phyloP scores from a whole-genome alignment of 352 stramenopile species.

The Phytophthora crassamura region DNA sequence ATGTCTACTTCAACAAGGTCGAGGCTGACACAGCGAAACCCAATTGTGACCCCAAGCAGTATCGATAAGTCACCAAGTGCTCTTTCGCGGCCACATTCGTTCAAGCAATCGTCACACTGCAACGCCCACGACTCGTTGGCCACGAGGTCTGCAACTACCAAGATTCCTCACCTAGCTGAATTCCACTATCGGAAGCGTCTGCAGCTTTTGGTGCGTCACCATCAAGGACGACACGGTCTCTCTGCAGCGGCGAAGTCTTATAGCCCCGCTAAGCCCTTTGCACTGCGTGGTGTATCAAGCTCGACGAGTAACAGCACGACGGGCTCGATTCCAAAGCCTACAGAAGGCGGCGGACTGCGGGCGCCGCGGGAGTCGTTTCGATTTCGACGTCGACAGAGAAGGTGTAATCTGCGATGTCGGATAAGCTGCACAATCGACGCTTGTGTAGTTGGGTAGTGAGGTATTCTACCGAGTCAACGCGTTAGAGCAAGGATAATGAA shows the following conservation, averaged over 20 bases:
- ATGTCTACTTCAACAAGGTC: constrained; percentile 14
- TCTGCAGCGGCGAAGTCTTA: constrained; percentile 19
- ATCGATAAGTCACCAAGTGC: constrained; percentile 20
- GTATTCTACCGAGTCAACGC: too few relatives aligned
- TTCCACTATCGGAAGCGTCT: constrained; percentile 1
- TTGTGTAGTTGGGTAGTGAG: too few relatives aligned
- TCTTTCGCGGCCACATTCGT: constrained; percentile 22
- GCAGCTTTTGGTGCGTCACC: constrained; percentile 5
- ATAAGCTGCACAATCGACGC: too few relatives aligned
- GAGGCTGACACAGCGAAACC: constrained; percentile 16
- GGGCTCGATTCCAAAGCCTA: constrained; percentile 13
- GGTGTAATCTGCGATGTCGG: background rate
- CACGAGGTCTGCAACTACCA: background rate
- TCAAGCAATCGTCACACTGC: constrained; percentile 10
- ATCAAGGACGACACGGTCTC: constrained; percentile 9
- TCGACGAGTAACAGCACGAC: constrained; percentile 10
- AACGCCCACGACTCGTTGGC: too few relatives aligned
- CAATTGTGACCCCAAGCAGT: background rate
- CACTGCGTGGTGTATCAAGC: background rate
- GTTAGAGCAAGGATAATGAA: too few relatives aligned
- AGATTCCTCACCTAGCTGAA: constrained; percentile 6
- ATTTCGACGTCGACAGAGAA: constrained; percentile 21
- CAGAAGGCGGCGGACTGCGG: constrained; percentile 22
- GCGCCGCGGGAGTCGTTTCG: constrained; percentile 31
- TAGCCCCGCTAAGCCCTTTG: constrained; percentile 8